Percentiles rank a stretch among this genome's conserved stretches.
Conservation (phyloP, 2,329 filamentous ascomycete genomes). For the Cephalotrichum gorgonifer region DNA sequence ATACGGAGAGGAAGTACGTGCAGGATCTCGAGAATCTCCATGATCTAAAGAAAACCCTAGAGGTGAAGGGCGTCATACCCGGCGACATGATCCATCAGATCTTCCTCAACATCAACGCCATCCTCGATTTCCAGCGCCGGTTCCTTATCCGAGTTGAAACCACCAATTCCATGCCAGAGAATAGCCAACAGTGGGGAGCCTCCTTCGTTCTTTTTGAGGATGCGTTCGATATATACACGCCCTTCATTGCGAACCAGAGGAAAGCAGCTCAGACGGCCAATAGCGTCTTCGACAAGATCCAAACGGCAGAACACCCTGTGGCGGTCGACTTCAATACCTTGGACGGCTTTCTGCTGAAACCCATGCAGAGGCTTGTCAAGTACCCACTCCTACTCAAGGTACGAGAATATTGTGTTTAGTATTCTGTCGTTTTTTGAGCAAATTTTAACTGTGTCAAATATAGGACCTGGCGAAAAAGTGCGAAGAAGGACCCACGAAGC, state of each 20-base stretch:
- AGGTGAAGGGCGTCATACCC: slow-evolving; percentile 77
- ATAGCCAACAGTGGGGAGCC: slow-evolving; percentile 86
- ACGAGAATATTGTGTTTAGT: slow-evolving; percentile 17
- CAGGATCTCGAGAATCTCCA: slow-evolving; percentile 93
- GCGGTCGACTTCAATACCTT: slow-evolving; percentile 80
- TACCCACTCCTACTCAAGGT: slow-evolving; percentile 86
- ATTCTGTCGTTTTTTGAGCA: neutral
- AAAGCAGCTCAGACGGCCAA: slow-evolving; percentile 80
- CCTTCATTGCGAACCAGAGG: slow-evolving; percentile 93
- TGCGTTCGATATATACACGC: slow-evolving; percentile 85
- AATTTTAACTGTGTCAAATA: neutral
- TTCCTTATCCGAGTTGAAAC: slow-evolving; percentile 95
- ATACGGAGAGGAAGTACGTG: slow-evolving; percentile 95
- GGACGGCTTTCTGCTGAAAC: slow-evolving; percentile 88
- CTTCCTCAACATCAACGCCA: slow-evolving; percentile 89
- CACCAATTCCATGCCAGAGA: slow-evolving; percentile 71
- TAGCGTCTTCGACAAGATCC: slow-evolving; percentile 79
- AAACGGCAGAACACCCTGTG: slow-evolving; percentile 63
- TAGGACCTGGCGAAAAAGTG: slow-evolving; percentile 82
- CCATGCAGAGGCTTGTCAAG: slow-evolving; percentile 90
- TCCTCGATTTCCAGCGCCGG: slow-evolving; percentile 88
- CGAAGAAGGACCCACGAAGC: slow-evolving; percentile 58
- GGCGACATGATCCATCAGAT: slow-evolving; percentile 90
- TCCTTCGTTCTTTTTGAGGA: slow-evolving; percentile 80
- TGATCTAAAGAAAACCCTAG: slow-evolving; percentile 79